Evolutionary conservation across 1,284 basidiomycete species (phyloP).

Genomic region (Mycena sp.): DNA sequence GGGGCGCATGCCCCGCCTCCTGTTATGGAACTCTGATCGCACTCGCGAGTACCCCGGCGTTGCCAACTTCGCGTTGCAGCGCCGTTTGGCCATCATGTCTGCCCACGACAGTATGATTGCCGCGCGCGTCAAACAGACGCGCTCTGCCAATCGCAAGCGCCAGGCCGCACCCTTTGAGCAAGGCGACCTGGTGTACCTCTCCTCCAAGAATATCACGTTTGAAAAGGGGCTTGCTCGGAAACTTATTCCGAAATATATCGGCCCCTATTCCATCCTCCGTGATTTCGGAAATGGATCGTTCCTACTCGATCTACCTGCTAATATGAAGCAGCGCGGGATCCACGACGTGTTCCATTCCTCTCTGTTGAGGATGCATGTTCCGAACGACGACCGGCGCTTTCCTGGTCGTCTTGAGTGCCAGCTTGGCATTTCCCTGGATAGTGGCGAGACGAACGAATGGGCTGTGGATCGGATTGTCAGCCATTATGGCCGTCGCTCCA

Average conservation of each 20-base stretch:
- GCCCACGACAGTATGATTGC: slow-evolving; percentile 29
- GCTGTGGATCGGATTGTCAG: slow-evolving; percentile 33
- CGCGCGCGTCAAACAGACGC: slow-evolving; percentile 38
- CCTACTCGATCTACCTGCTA: slow-evolving; percentile 44
- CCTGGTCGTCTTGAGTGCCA: slow-evolving; percentile 31
- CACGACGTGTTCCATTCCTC: slow-evolving; percentile 38
- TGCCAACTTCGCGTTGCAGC: slow-evolving; percentile 32
- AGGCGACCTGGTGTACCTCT: slow-evolving; percentile 16
- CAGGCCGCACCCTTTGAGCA: slow-evolving; percentile 4
- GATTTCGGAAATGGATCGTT: slow-evolving; percentile 44
- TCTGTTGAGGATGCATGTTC: slow-evolving; percentile 32
- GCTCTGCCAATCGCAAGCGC: slow-evolving; percentile 38
- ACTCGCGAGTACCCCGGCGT: slow-evolving; percentile 32
- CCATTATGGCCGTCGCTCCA: slow-evolving; percentile 34
- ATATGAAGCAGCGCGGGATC: slow-evolving; percentile 39
- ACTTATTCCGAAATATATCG: slow-evolving; percentile 18
- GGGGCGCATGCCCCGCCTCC: slow-evolving; percentile 36
- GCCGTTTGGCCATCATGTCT: slow-evolving; percentile 36
- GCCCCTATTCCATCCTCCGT: slow-evolving; percentile 28
- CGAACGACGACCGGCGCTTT: slow-evolving; percentile 37
- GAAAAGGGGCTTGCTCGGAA: slow-evolving; percentile 16
- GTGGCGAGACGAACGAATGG: slow-evolving; percentile 34
- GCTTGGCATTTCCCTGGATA: slow-evolving; percentile 25
- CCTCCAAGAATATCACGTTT: slow-evolving; percentile 38
- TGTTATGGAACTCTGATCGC: slow-evolving; percentile 38